Conservation (phyloP, 2,329 filamentous ascomycete genomes). For the Scolecobasidium constrictum region DNA sequence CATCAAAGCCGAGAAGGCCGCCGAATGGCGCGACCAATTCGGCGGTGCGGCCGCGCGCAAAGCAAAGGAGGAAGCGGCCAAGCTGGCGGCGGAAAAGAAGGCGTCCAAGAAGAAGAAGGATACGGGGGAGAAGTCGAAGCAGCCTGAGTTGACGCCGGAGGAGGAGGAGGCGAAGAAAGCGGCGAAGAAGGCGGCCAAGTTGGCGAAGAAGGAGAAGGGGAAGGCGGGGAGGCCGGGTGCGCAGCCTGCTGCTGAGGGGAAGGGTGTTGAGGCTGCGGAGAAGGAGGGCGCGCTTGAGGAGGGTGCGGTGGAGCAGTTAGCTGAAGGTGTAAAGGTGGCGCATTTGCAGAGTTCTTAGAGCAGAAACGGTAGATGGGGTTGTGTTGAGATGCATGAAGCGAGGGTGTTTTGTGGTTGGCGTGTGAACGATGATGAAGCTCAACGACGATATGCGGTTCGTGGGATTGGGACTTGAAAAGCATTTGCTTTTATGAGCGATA, state of each 20-base stretch:
- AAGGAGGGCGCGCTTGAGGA: constrained; percentile 46
- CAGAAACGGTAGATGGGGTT: neutral
- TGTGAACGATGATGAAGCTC: too few species aligned
- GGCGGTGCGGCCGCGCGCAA: constrained; percentile 57
- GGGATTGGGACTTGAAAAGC: too few species aligned
- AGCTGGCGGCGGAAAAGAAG: constrained; percentile 37
- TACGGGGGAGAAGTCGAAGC: constrained; percentile 29
- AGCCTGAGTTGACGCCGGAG: constrained; percentile 46
- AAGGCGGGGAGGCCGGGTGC: constrained; percentile 43
- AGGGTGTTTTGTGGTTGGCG: too few species aligned
- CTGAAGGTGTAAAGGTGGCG: constrained; percentile 33
- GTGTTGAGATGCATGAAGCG: neutral
- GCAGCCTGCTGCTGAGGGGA: constrained; percentile 36
- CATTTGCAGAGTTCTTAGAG: constrained; percentile 27
- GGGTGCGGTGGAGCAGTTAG: constrained; percentile 30
- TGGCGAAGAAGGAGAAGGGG: constrained; percentile 35
- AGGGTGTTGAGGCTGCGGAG: constrained; percentile 71
- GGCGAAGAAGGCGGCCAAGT: constrained; percentile 44
- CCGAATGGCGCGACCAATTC: constrained; percentile 71
- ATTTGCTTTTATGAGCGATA: too few species aligned
- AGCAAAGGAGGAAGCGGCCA: constrained; percentile 58
- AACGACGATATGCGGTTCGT: too few species aligned
- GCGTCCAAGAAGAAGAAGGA: constrained; percentile 37
- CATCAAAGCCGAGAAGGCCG: constrained; percentile 71
- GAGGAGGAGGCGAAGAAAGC: constrained; percentile 59